Evolutionary conservation across 2,329 filamentous ascomycete species (phyloP), one percentile per base, ranked within the genome.

Genomic region (Metarhizium album): DNA sequence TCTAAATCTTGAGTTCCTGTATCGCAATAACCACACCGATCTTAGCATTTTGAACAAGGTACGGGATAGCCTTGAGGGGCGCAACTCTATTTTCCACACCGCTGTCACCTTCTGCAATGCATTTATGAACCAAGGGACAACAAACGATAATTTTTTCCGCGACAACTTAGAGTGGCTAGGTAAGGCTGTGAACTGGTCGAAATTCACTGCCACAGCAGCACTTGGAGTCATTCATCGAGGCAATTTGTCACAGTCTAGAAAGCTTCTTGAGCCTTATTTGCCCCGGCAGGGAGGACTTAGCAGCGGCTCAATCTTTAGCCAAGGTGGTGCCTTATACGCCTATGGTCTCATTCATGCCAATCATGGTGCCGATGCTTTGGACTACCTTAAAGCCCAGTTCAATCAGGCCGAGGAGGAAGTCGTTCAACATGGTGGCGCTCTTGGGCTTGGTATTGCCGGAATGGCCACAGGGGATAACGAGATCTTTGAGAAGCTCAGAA

Each of bases 181-280:
- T 54, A 98, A 97, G 74, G 93, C 93, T 24, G 90, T 97, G 46
- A 98, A 98, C 73, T 98, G 93, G 93, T 96, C 90, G 54, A 98
- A 98, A 67, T 98, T 98, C 67, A 96, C 93, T 1, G 93, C 93
- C 14, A 98, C 93, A 4, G 93, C 93, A 51, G 93, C 93, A 7
- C 75, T 98, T 5, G 93, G 93, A 67, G 93, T 97, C 48, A 96
- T 98, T 55, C 93, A 98, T 68, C 86, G 90, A 45, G 93, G 93
- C 51, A 98, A 98, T 67, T 76, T 98, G 53, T 87, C 86, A 23
- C 91, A 98, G 63, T 93, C 90, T 1, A 83, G 90, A 63, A 95
- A 95, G 71, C 79, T 98, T 2, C 78, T 98, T 14, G 90, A 95
- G 62, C 93, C 93, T 3, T 98, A 98, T 63, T 82, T 98, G 8